phyloP scores from a whole-genome alignment of 768 basidiomycete species.

The Lyophyllum semitale region DNA sequence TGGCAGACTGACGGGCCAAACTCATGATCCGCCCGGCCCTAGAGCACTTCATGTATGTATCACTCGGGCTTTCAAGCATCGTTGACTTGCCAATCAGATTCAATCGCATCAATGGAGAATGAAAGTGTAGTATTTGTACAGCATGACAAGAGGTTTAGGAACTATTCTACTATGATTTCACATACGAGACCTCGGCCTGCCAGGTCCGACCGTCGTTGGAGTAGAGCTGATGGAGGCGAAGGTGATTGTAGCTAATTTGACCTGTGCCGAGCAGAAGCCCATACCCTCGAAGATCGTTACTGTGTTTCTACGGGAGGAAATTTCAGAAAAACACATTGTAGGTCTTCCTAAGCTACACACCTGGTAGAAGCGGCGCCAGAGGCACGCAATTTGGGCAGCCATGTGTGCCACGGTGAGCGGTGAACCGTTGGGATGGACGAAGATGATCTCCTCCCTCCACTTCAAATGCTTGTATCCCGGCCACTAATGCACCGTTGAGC shows the following conservation, averaged over 20 bases:
- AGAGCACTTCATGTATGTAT: too few relatives aligned
- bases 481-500: conserved; percentile 3
- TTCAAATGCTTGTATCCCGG: conserved; percentile 16
- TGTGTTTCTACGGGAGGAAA: conserved; percentile 1
- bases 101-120: too few relatives aligned
- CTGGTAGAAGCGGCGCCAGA: conserved; percentile 16
- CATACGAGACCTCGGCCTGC: conserved; percentile 14
- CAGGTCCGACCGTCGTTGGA: conserved; percentile 10
- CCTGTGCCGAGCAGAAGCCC: conserved; percentile 8
- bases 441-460: conserved; percentile 11
- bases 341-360: background rate
- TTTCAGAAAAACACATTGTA: background rate
- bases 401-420: conserved; percentile 11
- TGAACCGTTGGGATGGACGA: conserved; percentile 4
- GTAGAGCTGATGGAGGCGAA: conserved; percentile 14
- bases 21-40: too few relatives aligned
- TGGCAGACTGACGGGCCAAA: too few relatives aligned
- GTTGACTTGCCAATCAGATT: too few relatives aligned
- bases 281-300: conserved; percentile 3
- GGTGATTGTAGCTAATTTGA: conserved; percentile 12
- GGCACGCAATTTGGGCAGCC: conserved; percentile 11
- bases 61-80: too few relatives aligned
- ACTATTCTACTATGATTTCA: conserved; percentile 1
- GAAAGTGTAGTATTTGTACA: too few relatives aligned
- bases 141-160: too few relatives aligned